These are phyloP conservation scores for Akebia trifoliata DNA, from an alignment of 164 flowering plant species.

Conservation along the genomic window DNA sequence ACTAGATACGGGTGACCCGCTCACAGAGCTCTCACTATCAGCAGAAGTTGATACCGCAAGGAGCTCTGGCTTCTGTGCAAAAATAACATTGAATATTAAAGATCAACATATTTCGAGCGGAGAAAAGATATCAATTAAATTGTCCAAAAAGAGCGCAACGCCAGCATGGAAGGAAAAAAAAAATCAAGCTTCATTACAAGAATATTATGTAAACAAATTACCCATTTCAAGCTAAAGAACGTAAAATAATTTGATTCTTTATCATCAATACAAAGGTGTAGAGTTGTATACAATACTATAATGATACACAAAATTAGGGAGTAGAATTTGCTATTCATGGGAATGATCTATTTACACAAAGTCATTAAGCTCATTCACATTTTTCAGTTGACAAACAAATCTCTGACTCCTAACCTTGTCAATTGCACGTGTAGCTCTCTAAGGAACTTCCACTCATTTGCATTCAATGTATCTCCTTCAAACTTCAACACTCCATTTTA, in stretches of 20 bases:
- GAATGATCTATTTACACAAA: too few relatives aligned
- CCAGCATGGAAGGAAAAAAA: background rate
- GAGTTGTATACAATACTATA: too few relatives aligned
- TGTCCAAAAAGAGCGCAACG: background rate
- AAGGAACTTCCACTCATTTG: too few relatives aligned
- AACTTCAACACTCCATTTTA: too few relatives aligned
- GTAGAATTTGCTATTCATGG: too few relatives aligned
- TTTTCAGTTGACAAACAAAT: too few relatives aligned
- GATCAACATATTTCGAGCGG: background rate
- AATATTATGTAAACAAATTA: conserved; percentile 1
- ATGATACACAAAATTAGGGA: too few relatives aligned
- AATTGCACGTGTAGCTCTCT: too few relatives aligned
- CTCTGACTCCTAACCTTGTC: too few relatives aligned
- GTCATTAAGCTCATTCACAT: too few relatives aligned
- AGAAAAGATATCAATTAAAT: background rate
- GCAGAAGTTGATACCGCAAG: conserved; percentile 32
- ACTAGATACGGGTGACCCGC: conserved; percentile 68
- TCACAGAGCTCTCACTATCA: conserved; percentile 51
- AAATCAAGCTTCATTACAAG: background rate
- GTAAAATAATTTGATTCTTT: background rate
- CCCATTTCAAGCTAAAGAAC: background rate
- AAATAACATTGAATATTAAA: background rate
- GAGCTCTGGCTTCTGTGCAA: conserved; percentile 62
- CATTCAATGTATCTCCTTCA: too few relatives aligned
- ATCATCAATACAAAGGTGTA: too few relatives aligned